phyloP scores from a whole-genome alignment of 2,329 filamentous ascomycete genomes.

The Graphilbum sp. region DNA sequence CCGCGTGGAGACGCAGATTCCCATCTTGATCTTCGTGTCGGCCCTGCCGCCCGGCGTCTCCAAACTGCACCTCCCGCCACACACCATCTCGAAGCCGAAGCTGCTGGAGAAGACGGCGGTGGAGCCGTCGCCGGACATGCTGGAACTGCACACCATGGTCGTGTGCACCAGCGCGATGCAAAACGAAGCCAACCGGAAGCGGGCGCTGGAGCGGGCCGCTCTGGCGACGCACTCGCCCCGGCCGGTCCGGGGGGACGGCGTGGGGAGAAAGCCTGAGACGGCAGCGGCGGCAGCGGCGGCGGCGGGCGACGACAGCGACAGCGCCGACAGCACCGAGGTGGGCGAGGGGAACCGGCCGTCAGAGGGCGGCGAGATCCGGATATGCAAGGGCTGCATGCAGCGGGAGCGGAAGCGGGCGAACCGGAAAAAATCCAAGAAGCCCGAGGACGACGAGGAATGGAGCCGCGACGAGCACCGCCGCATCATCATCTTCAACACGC shows the following conservation, averaged over 20 bases:
- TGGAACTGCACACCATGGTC: conserved; percentile 65
- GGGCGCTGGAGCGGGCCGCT: conserved; percentile 46
- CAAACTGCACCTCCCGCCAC: conserved; percentile 69
- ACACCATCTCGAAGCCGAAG: conserved; percentile 92
- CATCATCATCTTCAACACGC: conserved; percentile 82
- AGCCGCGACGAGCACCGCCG: conserved; percentile 62
- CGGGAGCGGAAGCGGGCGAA: conserved; percentile 82
- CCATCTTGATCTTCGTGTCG: conserved; percentile 64
- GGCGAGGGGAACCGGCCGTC: conserved; percentile 37
- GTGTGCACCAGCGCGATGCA: conserved; percentile 90
- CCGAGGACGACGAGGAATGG: conserved; percentile 83
- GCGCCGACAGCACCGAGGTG: not conserved
- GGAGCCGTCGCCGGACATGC: conserved; percentile 51
- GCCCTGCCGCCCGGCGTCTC: conserved; percentile 60
- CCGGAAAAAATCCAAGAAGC: conserved; percentile 84
- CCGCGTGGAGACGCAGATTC: conserved; percentile 91
- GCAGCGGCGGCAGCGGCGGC: not conserved
- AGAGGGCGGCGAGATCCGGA: conserved; percentile 85
- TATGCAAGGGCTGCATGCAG: conserved; percentile 81
- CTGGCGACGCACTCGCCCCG: conserved; percentile 22
- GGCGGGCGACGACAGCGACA: conserved; percentile 35
- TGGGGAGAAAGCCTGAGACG: not conserved
- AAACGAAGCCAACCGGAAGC: conserved; percentile 46
- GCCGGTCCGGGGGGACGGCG: conserved; percentile 15
- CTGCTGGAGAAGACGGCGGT: conserved; percentile 59